Conservation (phyloP, 1,284 basidiomycete genomes). For the Tylopilus sp. region DNA sequence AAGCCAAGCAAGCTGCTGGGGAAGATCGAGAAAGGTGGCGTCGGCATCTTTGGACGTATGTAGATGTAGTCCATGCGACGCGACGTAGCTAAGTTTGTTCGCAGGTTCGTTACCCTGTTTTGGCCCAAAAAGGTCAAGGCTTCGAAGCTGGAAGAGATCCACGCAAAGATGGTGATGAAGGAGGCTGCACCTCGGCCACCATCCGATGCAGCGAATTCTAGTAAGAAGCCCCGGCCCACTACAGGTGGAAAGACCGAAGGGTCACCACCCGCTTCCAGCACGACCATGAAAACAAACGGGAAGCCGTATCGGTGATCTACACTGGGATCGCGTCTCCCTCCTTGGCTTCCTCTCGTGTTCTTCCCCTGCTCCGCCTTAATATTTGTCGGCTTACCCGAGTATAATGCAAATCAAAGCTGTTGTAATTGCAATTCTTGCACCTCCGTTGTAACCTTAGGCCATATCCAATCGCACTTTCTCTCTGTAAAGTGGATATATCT, state of each 20-base stretch:
- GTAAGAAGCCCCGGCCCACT: conserved; percentile 53
- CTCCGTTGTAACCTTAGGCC: conserved; percentile 25
- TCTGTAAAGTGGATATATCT: conserved; percentile 18
- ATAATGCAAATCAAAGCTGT: conserved; percentile 22
- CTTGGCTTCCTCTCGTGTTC: conserved; percentile 12
- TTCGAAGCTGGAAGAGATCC: conserved; percentile 85
- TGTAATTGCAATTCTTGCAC: conserved; percentile 25
- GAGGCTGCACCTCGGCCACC: conserved; percentile 54
- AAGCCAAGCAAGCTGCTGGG: conserved; percentile 68
- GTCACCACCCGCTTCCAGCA: conserved; percentile 30
- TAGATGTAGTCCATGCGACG: conserved; percentile 24
- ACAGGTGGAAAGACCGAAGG: conserved; percentile 49
- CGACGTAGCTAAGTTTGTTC: conserved; percentile 12
- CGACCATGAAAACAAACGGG: conserved; percentile 34
- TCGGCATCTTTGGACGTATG: conserved; percentile 93
- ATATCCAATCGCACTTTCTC: conserved; percentile 15
- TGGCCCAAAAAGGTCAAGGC: conserved; percentile 97
- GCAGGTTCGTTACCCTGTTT: conserved; percentile 87
- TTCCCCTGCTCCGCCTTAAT: conserved; percentile 11
- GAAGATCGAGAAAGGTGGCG: conserved; percentile 83
- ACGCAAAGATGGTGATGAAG: conserved; percentile 89
- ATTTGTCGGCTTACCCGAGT: conserved; percentile 23
- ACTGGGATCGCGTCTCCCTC: conserved; percentile 3
- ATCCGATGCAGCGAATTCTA: conserved; percentile 36
- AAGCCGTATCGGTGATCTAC: conserved; percentile 30